Evolutionary conservation across 2,329 filamentous ascomycete species (phyloP).

Genomic region (Aureobasidium melanogenum): DNA sequence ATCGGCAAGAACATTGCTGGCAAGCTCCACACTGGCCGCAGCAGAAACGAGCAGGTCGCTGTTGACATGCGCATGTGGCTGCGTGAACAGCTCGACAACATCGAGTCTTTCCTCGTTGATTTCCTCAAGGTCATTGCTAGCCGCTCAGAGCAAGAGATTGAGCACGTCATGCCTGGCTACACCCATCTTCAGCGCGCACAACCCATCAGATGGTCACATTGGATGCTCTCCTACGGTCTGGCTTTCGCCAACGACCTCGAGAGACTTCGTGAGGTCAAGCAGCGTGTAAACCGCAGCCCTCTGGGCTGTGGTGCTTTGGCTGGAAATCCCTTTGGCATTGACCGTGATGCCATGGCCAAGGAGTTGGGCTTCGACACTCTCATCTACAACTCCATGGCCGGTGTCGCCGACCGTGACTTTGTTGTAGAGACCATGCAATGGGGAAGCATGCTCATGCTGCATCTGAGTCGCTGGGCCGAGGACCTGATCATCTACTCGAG

Average conservation of each 20-base stretch:
- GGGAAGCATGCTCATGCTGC: slow-evolving; percentile 67
- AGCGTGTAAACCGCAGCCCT: slow-evolving; percentile 63
- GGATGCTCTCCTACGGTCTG: slow-evolving; percentile 66
- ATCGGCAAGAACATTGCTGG: slow-evolving; percentile 79
- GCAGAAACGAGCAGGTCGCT: slow-evolving; percentile 82
- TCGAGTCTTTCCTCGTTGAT: slow-evolving; percentile 60
- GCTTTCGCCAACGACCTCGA: slow-evolving; percentile 67
- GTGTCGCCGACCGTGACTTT: slow-evolving; percentile 71
- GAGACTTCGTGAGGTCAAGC: slow-evolving; percentile 62
- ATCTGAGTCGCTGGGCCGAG: slow-evolving; percentile 73
- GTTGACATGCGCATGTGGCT: slow-evolving; percentile 89
- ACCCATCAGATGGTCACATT: slow-evolving; percentile 74
- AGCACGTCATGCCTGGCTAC: slow-evolving; percentile 77
- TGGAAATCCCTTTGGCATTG: slow-evolving; percentile 74
- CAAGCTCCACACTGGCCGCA: slow-evolving; percentile 81
- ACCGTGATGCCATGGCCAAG: slow-evolving; percentile 67
- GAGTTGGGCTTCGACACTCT: slow-evolving; percentile 74
- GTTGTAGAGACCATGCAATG: slow-evolving; percentile 75
- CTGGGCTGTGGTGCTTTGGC: slow-evolving; percentile 70
- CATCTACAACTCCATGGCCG: slow-evolving; percentile 68
- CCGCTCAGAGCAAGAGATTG: slow-evolving; percentile 66
- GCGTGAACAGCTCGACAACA: slow-evolving; percentile 59
- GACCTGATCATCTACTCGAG: slow-evolving; percentile 79
- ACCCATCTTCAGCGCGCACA: slow-evolving; percentile 78
- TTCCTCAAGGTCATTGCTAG: slow-evolving; percentile 61